Base-by-base conservation (phyloP, 306 rosid genomes). In the Styphnolobium japonicum region DNA sequence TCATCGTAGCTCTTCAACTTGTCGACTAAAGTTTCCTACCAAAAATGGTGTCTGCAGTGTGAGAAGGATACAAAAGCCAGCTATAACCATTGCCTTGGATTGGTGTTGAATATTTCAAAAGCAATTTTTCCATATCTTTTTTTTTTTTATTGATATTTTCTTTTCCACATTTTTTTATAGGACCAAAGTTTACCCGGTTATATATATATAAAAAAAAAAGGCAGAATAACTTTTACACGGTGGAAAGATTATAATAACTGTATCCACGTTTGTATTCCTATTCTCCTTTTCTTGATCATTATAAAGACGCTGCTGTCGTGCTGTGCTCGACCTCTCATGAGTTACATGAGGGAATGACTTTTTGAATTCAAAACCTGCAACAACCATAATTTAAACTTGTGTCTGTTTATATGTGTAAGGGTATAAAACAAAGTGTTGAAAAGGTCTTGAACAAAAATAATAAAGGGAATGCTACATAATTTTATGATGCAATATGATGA, bases 391-490 rank as follows among this genome's bases (percentile, higher is more conserved):
- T 34, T 74, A 0, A 69, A 67, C 42, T 33, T 19, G 64, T 18
- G 36, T 15, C 10, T 73, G 56, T 31, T 27, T 33, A 18, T 9
- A 6, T 48, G 36, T 39, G 43, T 55, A 10, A 49, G 16, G 80
- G 14, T 22, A 49, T 48, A 43, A 7, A 19, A 2, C 40, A 72
- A 11, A n/a, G 67, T 48, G 27, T 23, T 23, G 67, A 25, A 19
- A 14, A 43, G 46, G 25, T 40, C 27, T 29, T 10, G 10, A 52
- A 18, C 49, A 67, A 15, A 15, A 36, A 63, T 48, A 31, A 74
- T 0, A 48, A 58, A 6, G 74, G 22, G 78, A 81, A 69, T 34
- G 64, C 63, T 80, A 67, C 81, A 75, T 69, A 62, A 43, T 8
- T 45, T 29, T 11, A 75, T n/a, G 63, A 53, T 77, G 80, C 73